phyloP scores from a whole-genome alignment of 2,329 filamentous ascomycete genomes.

The Penicillium sp. region DNA sequence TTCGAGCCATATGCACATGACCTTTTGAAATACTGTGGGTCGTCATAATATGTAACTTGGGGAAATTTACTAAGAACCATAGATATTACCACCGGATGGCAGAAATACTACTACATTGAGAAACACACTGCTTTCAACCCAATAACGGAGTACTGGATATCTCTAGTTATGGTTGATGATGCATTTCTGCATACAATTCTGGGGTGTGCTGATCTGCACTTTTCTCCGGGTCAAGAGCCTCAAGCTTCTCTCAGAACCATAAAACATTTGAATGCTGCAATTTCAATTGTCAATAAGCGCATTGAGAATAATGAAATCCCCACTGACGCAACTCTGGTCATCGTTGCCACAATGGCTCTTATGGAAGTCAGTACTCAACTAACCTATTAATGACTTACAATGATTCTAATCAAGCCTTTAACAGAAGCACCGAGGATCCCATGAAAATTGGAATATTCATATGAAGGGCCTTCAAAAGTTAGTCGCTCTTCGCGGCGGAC shows the following conservation, averaged over 20 bases:
- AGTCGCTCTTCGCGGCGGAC: not conserved
- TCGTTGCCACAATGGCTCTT: slow-evolving; percentile 1
- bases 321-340: not conserved
- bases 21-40: slow-evolving; percentile 1
- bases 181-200: slow-evolving; percentile 3
- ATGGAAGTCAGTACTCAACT: not conserved
- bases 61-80: not conserved
- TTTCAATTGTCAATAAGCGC: slow-evolving; percentile 2
- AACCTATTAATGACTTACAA: not conserved
- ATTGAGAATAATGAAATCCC: not conserved
- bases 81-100: slow-evolving; percentile 2
- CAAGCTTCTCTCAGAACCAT: not conserved
- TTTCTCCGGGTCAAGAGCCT: not conserved
- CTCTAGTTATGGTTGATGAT: not conserved
- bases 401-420: not conserved
- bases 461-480: slow-evolving; percentile 2
- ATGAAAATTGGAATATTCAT: slow-evolving; percentile 3
- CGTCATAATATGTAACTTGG: not conserved
- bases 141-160: slow-evolving; percentile 4
- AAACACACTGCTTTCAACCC: not conserved
- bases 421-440: not conserved
- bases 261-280: slow-evolving; percentile 3
- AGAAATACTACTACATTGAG: slow-evolving; percentile 1
- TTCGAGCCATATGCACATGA: slow-evolving; percentile 1
- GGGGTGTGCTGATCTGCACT: not conserved